These are phyloP conservation scores for Musa itinerans DNA, from an alignment of 176 grass and related monocot genomes.

Conservation along the genomic window DNA sequence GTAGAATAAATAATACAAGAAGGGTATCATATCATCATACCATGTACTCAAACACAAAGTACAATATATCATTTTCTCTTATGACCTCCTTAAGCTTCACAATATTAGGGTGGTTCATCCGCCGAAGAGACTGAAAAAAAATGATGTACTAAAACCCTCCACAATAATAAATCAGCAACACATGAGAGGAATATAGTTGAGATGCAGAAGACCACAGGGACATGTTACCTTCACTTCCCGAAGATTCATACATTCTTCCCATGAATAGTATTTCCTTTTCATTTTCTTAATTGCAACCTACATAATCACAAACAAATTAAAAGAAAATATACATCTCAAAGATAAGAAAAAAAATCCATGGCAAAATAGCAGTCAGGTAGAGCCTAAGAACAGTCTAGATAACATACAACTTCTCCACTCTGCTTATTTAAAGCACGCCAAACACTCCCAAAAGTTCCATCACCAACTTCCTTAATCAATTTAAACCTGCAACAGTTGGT, in stretches of 20 bases:
- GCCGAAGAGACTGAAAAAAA: slow-evolving; percentile 56
- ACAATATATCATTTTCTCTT: slow-evolving; percentile 83
- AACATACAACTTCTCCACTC: slow-evolving; percentile 93
- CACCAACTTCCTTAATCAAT: slow-evolving; percentile 99
- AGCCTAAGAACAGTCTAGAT: slow-evolving; percentile 10
- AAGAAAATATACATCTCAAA: not conserved
- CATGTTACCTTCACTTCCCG: slow-evolving; percentile 90
- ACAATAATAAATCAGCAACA: not conserved
- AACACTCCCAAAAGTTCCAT: slow-evolving; percentile 97
- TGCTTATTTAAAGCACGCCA: slow-evolving; percentile 99
- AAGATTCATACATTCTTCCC: slow-evolving; percentile 90
- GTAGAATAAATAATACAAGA: not conserved
- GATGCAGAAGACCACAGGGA: not conserved
- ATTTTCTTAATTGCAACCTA: slow-evolving; percentile 99
- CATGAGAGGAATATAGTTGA: not conserved
- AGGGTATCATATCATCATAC: slow-evolving; percentile 21
- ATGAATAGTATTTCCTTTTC: slow-evolving; percentile 99
- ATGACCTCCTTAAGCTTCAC: slow-evolving; percentile 99
- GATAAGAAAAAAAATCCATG: not conserved
- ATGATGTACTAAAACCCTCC: slow-evolving; percentile 15
- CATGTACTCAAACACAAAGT: slow-evolving; percentile 98
- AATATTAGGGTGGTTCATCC: slow-evolving; percentile 94
- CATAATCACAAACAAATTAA: slow-evolving; percentile 20
- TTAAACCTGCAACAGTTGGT: slow-evolving; percentile 51
- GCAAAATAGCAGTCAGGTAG: not conserved